Evolutionary conservation across 805 yeast genomes (phyloP).

Genomic region (Candida vartiovaarae): DNA sequence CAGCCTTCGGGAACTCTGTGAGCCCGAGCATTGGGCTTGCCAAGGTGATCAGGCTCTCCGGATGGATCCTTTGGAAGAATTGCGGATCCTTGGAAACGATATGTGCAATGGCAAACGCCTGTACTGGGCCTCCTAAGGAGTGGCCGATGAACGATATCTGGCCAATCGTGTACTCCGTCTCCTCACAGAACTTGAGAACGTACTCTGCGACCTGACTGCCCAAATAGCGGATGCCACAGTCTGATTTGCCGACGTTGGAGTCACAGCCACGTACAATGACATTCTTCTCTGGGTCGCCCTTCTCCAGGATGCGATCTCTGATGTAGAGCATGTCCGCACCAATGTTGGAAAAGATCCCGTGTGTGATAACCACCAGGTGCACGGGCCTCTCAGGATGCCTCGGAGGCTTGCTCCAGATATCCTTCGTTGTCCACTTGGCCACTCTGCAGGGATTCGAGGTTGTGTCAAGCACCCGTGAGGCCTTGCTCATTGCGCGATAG

Average conservation of each 20-base stretch:
- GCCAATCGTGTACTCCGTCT: constrained; percentile 35
- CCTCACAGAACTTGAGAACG: constrained; percentile 39
- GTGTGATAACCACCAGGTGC: constrained; percentile 82
- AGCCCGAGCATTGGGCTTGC: constrained; percentile 91
- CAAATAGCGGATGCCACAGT: constrained; percentile 75
- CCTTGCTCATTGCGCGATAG: constrained; percentile 14
- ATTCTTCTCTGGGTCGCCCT: constrained; percentile 30
- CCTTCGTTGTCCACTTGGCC: constrained; percentile 46
- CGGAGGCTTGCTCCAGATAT: constrained; percentile 71
- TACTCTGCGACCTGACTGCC: constrained; percentile 79
- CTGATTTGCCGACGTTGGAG: constrained; percentile 84
- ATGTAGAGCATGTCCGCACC: constrained; percentile 86
- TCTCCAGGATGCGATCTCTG: constrained; percentile 67
- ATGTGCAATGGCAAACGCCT: constrained; percentile 84
- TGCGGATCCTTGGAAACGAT: constrained; percentile 54
- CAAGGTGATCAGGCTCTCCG: constrained; percentile 71
- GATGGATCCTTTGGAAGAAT: constrained; percentile 58
- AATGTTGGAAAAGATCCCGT: constrained; percentile 86
- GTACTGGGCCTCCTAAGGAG: constrained; percentile 89
- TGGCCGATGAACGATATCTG: constrained; percentile 87
- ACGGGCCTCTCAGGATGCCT: constrained; percentile 45
- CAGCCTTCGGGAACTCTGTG: constrained; percentile 80
- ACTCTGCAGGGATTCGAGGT: constrained; percentile 17
- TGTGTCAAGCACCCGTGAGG: not conserved
- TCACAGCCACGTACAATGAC: constrained; percentile 76